These are phyloP conservation scores for Cryptosporidium viatorum DNA, from an alignment of 169 alveolate species.

Conservation along the genomic window DNA sequence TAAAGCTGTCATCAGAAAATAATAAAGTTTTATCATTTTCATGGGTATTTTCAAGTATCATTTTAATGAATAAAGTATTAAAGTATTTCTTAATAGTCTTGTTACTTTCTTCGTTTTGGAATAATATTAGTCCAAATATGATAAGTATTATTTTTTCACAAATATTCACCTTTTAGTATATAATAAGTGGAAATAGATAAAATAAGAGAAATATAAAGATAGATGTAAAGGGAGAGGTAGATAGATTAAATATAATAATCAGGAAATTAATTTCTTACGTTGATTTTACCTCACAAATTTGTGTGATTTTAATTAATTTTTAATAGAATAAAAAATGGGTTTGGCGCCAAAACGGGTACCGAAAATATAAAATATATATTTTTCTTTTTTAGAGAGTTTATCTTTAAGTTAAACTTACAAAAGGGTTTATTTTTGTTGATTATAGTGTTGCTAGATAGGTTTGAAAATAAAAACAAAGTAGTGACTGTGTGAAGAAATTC, in stretches of 20 bases:
- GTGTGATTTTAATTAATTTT: not conserved
- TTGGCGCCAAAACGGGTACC: conserved; percentile 12
- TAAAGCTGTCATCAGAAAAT: conserved; percentile 34
- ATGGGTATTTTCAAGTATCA: not conserved
- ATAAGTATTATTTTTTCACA: not conserved
- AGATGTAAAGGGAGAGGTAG: no score
- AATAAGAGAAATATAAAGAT: no score
- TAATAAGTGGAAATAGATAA: no score
- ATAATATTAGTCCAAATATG: no score
- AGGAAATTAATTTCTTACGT: no score
- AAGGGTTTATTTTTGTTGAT: not conserved
- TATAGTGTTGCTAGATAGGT: not conserved
- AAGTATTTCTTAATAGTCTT: not conserved
- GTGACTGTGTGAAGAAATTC: not conserved
- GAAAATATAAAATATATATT: not conserved
- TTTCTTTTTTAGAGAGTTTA: no score
- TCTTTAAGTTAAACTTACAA: not conserved
- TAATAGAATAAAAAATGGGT: no score
- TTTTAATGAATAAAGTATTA: not conserved
- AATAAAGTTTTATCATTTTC: not conserved
- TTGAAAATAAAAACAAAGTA: not conserved
- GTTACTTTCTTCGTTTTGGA: not conserved
- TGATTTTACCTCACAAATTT: not conserved
- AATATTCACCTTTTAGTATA: not conserved
- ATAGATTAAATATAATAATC: no score